phyloP scores from a whole-genome alignment of 257 asterid genomes.

The Phtheirospermum japonicum region DNA sequence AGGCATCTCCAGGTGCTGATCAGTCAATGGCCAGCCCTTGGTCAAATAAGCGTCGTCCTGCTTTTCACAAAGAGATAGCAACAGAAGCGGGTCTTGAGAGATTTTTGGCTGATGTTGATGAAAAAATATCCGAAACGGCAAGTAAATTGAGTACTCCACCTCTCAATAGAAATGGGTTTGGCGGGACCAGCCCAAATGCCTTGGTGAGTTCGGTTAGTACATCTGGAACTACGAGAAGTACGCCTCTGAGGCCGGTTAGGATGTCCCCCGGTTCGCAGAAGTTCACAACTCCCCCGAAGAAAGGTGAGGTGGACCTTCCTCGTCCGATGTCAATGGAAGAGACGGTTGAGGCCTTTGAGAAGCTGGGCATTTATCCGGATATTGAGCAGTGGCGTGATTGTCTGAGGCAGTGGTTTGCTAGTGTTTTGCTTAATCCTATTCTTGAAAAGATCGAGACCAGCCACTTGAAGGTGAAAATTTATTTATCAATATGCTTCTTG shows the following conservation, averaged over 20 bases:
- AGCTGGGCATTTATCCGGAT: constrained; percentile 74
- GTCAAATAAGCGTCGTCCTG: constrained; percentile 63
- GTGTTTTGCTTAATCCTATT: constrained; percentile 68
- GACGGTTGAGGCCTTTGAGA: constrained; percentile 67
- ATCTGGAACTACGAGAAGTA: constrained; percentile 81
- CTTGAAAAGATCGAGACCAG: constrained; percentile 71
- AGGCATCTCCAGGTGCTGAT: constrained; percentile 55
- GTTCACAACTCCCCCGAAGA: constrained; percentile 90
- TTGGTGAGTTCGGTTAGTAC: constrained; percentile 56
- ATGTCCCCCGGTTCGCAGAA: constrained; percentile 96
- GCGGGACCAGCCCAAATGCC: constrained; percentile 60
- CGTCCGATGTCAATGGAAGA: constrained; percentile 94
- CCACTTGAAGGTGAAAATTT: constrained; percentile 69
- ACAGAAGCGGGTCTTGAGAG: constrained; percentile 72
- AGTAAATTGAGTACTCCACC: constrained; percentile 80
- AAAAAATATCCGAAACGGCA: constrained; percentile 71
- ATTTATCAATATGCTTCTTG: constrained; percentile 20
- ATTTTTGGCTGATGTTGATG: constrained; percentile 84
- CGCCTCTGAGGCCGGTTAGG: constrained; percentile 90
- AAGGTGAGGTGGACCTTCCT: constrained; percentile 90
- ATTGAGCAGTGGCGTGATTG: constrained; percentile 88
- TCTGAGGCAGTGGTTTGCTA: constrained; percentile 95
- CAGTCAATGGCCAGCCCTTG: constrained; percentile 61
- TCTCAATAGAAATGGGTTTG: constrained; percentile 62
- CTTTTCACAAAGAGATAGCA: constrained; percentile 63